Base-by-base conservation (phyloP, 495 filamentous ascomycete genomes). In the Entonaema liquescens region DNA sequence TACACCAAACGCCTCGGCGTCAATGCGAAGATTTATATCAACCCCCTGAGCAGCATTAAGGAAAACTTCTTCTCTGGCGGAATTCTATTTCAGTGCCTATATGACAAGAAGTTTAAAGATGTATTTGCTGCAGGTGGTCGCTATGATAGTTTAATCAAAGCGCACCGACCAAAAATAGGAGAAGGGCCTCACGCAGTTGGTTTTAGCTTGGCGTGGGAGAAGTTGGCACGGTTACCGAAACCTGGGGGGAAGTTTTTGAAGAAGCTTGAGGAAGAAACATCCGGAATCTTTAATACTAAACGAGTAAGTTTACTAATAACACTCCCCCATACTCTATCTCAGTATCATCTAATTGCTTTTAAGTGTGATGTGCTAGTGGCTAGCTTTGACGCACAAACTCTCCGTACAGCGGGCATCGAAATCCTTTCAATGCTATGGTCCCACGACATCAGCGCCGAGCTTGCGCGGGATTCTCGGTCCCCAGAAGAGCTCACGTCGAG, bases 61-160 rank as follows among this genome's bases (percentile, higher is more conserved):
- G 94, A 97, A 73, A 92, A 92, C 52, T 97, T 98, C 79, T 99
- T 95, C 80, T 83, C 87, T 38, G 93, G 92, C 8, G 93, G 94
- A 36, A 83, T 98, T 21, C 81, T 98, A 26, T 99, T 99, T 76
- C 90, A 96, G 68, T 98, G 94, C 68, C 78, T 98, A 1, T 94
- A 93, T 71, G 96, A 98, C 79, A 90, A 85, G 61, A 97, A 95
- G 78, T 75, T 81, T 53, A 88, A 88, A 69, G 91, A 95, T 70
- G 92, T 98, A 9, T 93, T 99, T 71, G 95, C 95, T 0, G 95
- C 94, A 35, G 95, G 95, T 54, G 95, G 95, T 28, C 89, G 95
- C 28, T 99, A 98, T 77, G 95, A 99, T 76, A 85, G 86, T 21
- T 81, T 99, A 47, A 95, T 99, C 36, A 83, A 86, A 76, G 90